These are phyloP conservation scores for Hypoxylon subgilvum DNA, from an alignment of 495 filamentous ascomycete species.

Conservation along the genomic window DNA sequence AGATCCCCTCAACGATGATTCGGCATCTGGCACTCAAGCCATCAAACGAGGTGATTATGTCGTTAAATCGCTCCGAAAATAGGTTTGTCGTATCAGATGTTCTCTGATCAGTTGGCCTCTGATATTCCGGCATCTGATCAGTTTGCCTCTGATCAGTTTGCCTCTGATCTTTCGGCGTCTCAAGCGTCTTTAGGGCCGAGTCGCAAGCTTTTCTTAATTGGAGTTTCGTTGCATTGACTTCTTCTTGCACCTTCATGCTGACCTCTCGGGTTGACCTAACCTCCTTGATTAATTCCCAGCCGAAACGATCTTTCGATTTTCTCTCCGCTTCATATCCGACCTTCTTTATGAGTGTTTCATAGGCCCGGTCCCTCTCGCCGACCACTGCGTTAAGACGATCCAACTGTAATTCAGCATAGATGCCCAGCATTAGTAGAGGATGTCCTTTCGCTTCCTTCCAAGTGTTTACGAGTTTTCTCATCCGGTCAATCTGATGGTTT, in stretches of 20 bases:
- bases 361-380: neutral
- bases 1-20: neutral
- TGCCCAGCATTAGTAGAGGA: neutral
- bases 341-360: neutral
- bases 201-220: neutral
- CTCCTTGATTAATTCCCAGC: neutral
- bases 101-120: too few relatives aligned
- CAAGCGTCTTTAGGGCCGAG: neutral
- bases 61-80: slow-evolving; percentile 1
- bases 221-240: neutral
- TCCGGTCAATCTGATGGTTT: neutral
- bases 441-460: neutral
- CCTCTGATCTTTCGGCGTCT: too few relatives aligned
- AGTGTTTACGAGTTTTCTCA: neutral
- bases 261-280: neutral
- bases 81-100: too few relatives aligned
- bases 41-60: neutral
- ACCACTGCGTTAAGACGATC: neutral
- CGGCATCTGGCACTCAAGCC: neutral
- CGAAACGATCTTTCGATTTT: neutral
- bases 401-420: neutral
- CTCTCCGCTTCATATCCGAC: neutral
- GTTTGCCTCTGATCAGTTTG: too few relatives aligned
- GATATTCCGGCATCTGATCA: too few relatives aligned
- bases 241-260: neutral